A percentile compares a stretch with the other conserved stretches of the same genome.
phyloP scores from a whole-genome alignment of 352 stramenopile species.

The Saprolegnia parasitica region DNA sequence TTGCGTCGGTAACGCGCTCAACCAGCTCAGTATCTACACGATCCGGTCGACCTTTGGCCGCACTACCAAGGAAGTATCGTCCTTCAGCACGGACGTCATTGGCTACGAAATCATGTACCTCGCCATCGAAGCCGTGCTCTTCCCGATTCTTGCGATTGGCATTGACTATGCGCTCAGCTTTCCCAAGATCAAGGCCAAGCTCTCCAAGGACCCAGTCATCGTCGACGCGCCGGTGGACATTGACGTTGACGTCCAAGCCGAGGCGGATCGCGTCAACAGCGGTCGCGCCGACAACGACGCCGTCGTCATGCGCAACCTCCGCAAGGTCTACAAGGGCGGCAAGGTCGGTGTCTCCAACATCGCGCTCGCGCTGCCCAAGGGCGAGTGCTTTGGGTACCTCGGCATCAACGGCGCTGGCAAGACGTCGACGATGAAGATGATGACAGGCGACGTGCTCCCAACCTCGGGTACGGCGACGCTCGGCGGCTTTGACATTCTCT shows the following conservation, averaged over 20 bases:
- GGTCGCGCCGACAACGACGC: slow-evolving; percentile 38
- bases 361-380: slow-evolving; percentile 70
- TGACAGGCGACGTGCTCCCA: slow-evolving; percentile 52
- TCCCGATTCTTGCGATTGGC: slow-evolving; percentile 39
- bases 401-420: slow-evolving; percentile 95
- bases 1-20: slow-evolving; percentile 43
- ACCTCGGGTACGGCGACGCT: slow-evolving; percentile 37
- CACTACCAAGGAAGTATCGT: slow-evolving; percentile 19
- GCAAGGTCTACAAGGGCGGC: slow-evolving; percentile 84
- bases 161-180: slow-evolving; percentile 65
- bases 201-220: not conserved
- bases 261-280: slow-evolving; percentile 38
- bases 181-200: slow-evolving; percentile 44
- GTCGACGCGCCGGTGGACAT: slow-evolving; percentile 37
- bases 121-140: slow-evolving; percentile 43
- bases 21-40: slow-evolving; percentile 36
- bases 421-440: slow-evolving; percentile 94
- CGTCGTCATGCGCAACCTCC: slow-evolving; percentile 54
- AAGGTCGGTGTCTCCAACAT: slow-evolving; percentile 75
- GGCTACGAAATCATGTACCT: slow-evolving; percentile 56
- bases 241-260: slow-evolving; percentile 44
- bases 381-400: slow-evolving; percentile 93
- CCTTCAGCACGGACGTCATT: slow-evolving; percentile 33
- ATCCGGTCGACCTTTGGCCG: slow-evolving; percentile 11
- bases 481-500: slow-evolving; percentile 52